A percentile compares a stretch with the other conserved stretches of the same genome.
Conservation (phyloP, 75 land plant genomes). For the Azolla pinnata region DNA sequence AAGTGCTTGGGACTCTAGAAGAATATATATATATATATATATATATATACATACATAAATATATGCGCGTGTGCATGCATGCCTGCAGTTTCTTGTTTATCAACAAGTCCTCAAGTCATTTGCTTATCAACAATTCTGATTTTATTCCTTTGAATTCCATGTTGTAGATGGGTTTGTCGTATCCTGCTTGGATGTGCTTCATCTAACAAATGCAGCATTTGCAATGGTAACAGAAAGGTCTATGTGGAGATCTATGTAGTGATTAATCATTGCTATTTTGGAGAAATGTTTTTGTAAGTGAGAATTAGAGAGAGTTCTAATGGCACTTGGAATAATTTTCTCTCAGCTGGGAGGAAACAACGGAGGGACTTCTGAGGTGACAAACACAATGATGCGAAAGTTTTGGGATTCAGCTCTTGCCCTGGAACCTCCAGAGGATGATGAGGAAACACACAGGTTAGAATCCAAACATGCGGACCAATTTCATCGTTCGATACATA, state of each 20-base stretch:
- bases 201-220: conserved; percentile 62
- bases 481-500: not conserved
- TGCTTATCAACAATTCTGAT: too few relatives aligned
- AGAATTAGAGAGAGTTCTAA: not conserved
- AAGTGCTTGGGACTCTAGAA: too few relatives aligned
- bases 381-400: conserved; percentile 65
- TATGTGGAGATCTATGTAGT: conserved; percentile 7
- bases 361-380: conserved; percentile 34
- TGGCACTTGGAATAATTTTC: too few relatives aligned
- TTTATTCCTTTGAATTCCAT: too few relatives aligned
- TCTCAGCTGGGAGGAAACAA: too few relatives aligned
- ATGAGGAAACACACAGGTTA: conserved; percentile 57
- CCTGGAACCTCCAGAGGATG: conserved; percentile 30
- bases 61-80: too few relatives aligned
- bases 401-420: conserved; percentile 79
- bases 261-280: not conserved
- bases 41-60: too few relatives aligned
- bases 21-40: too few relatives aligned
- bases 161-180: conserved; percentile 47
- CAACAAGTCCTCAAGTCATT: too few relatives aligned
- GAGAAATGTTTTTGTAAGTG: not conserved
- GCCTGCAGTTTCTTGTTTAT: too few relatives aligned
- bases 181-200: conserved; percentile 61
- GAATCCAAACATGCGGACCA: not conserved
- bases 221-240: too few relatives aligned